Evolutionary conservation across 1,284 basidiomycete species (phyloP).

Genomic region (Ceratobasidium papillatum): DNA sequence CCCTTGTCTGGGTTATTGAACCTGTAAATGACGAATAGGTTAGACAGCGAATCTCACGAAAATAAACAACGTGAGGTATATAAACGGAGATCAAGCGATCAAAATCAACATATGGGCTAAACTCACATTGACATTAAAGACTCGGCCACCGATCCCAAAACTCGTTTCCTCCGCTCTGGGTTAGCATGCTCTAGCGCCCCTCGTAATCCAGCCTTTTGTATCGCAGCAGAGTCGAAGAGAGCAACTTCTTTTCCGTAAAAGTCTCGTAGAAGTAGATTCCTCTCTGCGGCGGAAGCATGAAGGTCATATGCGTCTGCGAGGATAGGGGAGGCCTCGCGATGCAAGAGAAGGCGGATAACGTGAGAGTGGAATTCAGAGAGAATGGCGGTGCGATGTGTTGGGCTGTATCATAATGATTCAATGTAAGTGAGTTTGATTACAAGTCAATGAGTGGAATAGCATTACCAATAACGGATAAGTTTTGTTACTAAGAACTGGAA

Average conservation of each 20-base stretch:
- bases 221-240: conserved; percentile 61
- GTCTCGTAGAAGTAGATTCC: conserved; percentile 78
- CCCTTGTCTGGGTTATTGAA: conserved; percentile 92
- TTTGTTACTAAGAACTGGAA: conserved; percentile 83
- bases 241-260: conserved; percentile 89
- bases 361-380: conserved; percentile 78
- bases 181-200: conserved; percentile 33
- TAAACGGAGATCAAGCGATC: not conserved
- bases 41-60: not conserved
- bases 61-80: not conserved
- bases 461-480: conserved; percentile 69
- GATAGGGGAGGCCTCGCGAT: conserved; percentile 82
- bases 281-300: conserved; percentile 83
- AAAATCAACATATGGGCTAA: not conserved
- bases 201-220: conserved; percentile 23
- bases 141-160: conserved; percentile 74
- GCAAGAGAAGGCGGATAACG: conserved; percentile 77
- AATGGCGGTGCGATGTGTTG: conserved; percentile 73
- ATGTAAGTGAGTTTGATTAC: not conserved
- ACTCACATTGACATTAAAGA: conserved; percentile 79
- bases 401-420: not conserved
- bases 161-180: conserved; percentile 67
- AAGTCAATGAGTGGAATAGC: not conserved
- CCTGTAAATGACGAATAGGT: conserved; percentile 54
- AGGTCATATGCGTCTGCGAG: conserved; percentile 88